Percentiles rank a stretch among this genome's conserved stretches.
These are phyloP conservation scores for Mesotaenium endlicherianum DNA, from an alignment of 139 green algal species.

Conservation along the genomic window DNA sequence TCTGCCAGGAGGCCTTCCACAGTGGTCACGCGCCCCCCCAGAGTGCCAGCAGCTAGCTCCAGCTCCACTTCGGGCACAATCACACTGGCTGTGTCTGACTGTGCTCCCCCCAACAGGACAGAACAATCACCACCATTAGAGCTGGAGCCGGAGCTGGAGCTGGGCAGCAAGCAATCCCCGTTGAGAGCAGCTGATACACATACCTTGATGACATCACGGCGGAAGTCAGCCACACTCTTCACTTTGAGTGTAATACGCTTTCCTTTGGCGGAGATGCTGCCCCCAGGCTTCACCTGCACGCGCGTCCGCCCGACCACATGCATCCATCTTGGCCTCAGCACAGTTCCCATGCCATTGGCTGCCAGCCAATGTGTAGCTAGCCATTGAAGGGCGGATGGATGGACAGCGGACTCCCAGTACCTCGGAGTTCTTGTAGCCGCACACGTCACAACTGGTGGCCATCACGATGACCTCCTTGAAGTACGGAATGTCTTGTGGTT, in stretches of 20 bases:
- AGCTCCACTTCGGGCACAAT: constrained; percentile 65
- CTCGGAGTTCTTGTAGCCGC: constrained; percentile 64
- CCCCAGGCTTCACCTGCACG: constrained; percentile 8
- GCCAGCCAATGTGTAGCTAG: no score
- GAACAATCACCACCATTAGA: not conserved
- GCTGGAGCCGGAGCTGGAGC: not conserved
- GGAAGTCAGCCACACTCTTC: constrained; percentile 54
- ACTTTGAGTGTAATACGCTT: constrained; percentile 44
- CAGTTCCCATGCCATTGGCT: no score
- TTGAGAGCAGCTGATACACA: not conserved
- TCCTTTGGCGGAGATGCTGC: constrained; percentile 25
- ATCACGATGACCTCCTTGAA: constrained; percentile 73
- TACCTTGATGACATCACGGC: constrained; percentile 67
- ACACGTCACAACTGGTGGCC: constrained; percentile 60
- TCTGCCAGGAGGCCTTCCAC: constrained; percentile 59
- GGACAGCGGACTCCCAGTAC: no score
- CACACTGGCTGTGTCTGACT: constrained; percentile 58
- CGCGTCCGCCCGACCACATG: not conserved
- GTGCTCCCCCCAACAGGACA: not conserved
- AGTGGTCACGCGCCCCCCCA: constrained; percentile 67
- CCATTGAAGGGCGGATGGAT: no score
- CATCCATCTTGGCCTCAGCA: no score
- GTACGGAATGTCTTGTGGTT: constrained; percentile 61
- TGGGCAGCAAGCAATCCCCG: not conserved
- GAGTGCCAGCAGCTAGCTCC: constrained; percentile 57